phyloP scores from a whole-genome alignment of 1,284 basidiomycete species.

The Gymnopus androsaceus region DNA sequence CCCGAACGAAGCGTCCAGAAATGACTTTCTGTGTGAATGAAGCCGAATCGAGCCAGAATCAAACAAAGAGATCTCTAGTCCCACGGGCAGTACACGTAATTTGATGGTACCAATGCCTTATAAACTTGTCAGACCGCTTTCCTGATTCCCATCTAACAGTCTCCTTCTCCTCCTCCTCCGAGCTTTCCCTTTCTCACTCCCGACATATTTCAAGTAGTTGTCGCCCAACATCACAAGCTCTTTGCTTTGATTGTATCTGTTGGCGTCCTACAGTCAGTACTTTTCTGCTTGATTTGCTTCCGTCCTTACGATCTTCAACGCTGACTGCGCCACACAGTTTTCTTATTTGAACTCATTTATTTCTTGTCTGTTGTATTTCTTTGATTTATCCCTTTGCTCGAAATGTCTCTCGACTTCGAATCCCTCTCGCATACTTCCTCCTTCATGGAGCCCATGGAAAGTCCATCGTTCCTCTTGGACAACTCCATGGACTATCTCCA shows the following conservation, averaged over 20 bases:
- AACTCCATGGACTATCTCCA: constrained; percentile 59
- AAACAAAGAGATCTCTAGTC: no score
- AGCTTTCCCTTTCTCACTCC: constrained; percentile 25
- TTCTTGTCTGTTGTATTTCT: constrained; percentile 23
- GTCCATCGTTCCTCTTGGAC: constrained; percentile 46
- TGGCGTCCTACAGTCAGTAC: constrained; percentile 17
- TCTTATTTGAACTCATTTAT: constrained; percentile 28
- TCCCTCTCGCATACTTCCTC: constrained; percentile 36
- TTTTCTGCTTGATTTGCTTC: constrained; percentile 21
- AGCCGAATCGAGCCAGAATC: neutral
- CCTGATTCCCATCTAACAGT: constrained; percentile 24
- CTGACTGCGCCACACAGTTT: constrained; percentile 24
- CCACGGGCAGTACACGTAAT: no score
- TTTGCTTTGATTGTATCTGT: constrained; percentile 15
- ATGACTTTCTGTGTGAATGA: constrained; percentile 4
- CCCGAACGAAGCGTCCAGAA: neutral
- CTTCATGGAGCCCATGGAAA: constrained; percentile 53
- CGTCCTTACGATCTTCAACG: constrained; percentile 16
- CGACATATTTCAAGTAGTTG: constrained; percentile 16
- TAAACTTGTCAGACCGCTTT: constrained; percentile 17
- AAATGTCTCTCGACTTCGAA: constrained; percentile 47
- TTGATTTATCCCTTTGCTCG: constrained; percentile 30
- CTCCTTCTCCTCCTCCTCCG: constrained; percentile 25
- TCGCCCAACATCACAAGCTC: constrained; percentile 21
- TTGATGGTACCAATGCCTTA: no score